phyloP scores from a whole-genome alignment of 345 rosid genomes.

The Conringia planisiliqua region DNA sequence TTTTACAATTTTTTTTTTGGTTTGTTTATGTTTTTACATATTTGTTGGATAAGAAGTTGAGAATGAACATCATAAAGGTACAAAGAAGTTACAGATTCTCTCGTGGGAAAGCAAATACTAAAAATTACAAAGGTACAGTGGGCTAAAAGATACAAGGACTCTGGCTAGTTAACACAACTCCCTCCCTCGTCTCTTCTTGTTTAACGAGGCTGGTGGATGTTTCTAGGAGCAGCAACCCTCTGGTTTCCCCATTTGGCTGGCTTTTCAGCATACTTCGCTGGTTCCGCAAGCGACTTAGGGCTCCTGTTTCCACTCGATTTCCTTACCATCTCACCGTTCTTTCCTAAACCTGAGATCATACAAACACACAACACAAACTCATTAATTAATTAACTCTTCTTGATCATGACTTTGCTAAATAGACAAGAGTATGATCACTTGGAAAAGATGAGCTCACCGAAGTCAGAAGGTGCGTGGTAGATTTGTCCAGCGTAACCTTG shows the following conservation, averaged over 20 bases:
- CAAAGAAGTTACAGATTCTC: constrained; percentile 49
- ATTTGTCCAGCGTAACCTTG: constrained; percentile 25
- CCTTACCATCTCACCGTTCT: constrained; percentile 36
- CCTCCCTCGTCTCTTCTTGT: background rate
- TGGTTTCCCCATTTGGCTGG: constrained; percentile 40
- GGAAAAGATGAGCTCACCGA: constrained; percentile 5
- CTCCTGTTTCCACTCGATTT: constrained; percentile 21
- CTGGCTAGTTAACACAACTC: constrained; percentile 18
- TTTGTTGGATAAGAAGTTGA: constrained; percentile 24
- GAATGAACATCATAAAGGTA: constrained; percentile 43
- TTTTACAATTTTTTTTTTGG: constrained; percentile 36
- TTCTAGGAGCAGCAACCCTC: constrained; percentile 44
- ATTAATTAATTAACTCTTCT: too few relatives aligned
- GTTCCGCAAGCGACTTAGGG: constrained; percentile 20
- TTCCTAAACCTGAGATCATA: constrained; percentile 31
- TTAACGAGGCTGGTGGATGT: constrained; percentile 62
- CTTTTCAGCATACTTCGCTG: constrained; percentile 47
- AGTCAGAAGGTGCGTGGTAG: constrained; percentile 25
- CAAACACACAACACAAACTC: background rate
- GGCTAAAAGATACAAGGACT: constrained; percentile 21
- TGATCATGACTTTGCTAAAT: background rate
- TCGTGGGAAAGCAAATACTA: constrained; percentile 34
- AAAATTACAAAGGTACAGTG: constrained; percentile 29
- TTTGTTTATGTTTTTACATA: constrained; percentile 30
- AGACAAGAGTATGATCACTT: too few relatives aligned